A percentile compares a stretch with the other conserved stretches of the same genome.
phyloP scores from a whole-genome alignment of 2,329 filamentous ascomycete genomes.

The Epichloe glyceriae region DNA sequence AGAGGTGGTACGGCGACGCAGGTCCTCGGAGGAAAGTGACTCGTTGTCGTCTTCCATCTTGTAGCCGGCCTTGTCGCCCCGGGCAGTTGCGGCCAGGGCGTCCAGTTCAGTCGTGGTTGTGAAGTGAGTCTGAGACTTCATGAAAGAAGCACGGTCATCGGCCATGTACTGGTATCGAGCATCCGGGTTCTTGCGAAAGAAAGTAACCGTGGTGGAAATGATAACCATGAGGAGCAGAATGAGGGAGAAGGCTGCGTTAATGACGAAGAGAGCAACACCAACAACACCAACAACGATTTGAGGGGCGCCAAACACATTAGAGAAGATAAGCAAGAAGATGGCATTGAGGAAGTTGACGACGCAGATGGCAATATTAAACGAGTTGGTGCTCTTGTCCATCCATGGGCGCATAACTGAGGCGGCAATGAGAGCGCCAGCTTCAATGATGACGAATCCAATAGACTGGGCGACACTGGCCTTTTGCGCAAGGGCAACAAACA shows the following conservation, averaged over 20 bases:
- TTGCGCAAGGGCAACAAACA: conserved; percentile 79
- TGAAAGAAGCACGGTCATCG: conserved; percentile 90
- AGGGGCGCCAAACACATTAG: conserved; percentile 73
- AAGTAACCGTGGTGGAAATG: conserved; percentile 48
- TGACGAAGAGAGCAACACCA: conserved; percentile 77
- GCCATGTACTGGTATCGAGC: conserved; percentile 93
- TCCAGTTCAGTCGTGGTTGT: conserved; percentile 72
- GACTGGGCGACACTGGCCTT: conserved; percentile 59
- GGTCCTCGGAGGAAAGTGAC: conserved; percentile 25
- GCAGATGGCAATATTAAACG: conserved; percentile 87
- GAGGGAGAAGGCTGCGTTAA: conserved; percentile 73
- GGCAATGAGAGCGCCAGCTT: conserved; percentile 63
- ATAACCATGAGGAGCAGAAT: conserved; percentile 71
- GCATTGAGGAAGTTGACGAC: conserved; percentile 83
- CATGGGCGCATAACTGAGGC: conserved; percentile 76
- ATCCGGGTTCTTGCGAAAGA: conserved; percentile 88
- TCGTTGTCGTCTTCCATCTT: conserved; percentile 30
- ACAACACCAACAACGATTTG: conserved; percentile 75
- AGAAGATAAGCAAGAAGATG: conserved; percentile 82
- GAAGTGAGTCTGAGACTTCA: conserved; percentile 85
- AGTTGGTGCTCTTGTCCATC: conserved; percentile 99
- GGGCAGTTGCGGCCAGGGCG: conserved; percentile 75
- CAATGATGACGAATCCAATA: conserved; percentile 70
- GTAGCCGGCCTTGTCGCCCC: conserved; percentile 58
- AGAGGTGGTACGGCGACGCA: conserved; percentile 23